Evolutionary conservation across 345 rosid species (phyloP), one percentile per base, ranked within the genome.

Genomic region (Populus deltoides): DNA sequence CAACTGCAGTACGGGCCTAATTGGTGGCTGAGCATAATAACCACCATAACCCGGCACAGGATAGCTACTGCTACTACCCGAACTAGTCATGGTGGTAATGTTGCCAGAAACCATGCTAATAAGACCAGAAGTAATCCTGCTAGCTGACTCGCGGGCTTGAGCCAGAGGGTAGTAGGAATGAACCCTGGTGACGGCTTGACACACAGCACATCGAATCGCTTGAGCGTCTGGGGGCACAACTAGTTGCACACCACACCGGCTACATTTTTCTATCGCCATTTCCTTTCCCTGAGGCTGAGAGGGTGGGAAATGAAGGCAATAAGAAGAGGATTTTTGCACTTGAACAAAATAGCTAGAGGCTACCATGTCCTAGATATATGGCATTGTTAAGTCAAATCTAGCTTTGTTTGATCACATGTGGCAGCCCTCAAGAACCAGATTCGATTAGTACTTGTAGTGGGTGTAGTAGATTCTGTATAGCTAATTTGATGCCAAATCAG

Each of bases 211-310:
- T 73, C 82, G 82, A 51, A 86, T 57, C 41, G 86, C 24, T 18
- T 69, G 82, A 27, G 85, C 85, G 59, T 74, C 89, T 0, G 82
- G 72, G 16, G 89, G 92, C 73, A 86, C 83, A 68, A 75, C 51
- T 72, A 92, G 88, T 66, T 82, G 75, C 81, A 74, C 74, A 11
- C 88, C 83, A 63, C 97, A 91, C 51, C 85, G 76, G 27, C 83
- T 71, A 84, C 98, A 92, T 49, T 80, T 78, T 74, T 85, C 87
- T 57, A 72, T 77, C 53, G 86, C 79, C 90, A 87, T 90, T 70
- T 38, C 2, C 20, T 67, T 71, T 33, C 9, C 45, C 45, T 47
- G 6, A 24, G 35, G 17, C 1, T 20, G 2, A 12, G 7, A 25
- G 36, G 7, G 3, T 16, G 12, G 15, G 0, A 16, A 47, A 2